Evolutionary conservation across 2,329 filamentous ascomycete species (phyloP), one percentile per base, ranked within the genome.

Genomic region (Elsinoe batatas): DNA sequence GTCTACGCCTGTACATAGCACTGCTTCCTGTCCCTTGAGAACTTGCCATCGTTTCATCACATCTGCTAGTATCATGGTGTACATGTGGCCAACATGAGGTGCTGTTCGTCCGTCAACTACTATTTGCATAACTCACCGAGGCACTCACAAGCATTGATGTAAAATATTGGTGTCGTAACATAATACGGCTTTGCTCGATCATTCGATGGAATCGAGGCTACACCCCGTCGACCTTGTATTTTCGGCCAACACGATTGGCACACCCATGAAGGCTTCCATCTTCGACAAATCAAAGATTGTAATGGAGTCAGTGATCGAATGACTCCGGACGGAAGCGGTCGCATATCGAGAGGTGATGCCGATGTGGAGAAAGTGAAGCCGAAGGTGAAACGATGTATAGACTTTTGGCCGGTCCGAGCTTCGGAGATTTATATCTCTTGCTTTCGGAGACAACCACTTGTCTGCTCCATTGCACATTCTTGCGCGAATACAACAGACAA

Each of bases 91-190:
- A 60, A 97, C 82, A 74, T 98, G 93, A 51, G 93, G 93, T 44
- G 88, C 90, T 91, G 62, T 11, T 58, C 53, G 46, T 40, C 13
- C 2, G 17, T 33, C 43, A 26, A 51, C 18, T 38, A 10, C 33
- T 15, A 18, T n/a, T 11, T 3, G 2, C 20, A 32, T n/a, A 8
- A 10, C 20, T 46, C 17, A n/a, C n/a, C 5, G 57, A 36, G 36
- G 53, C 30, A 61, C 75, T 63, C 74, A 91, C 88, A 83, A 56
- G 91, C 88, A 79, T 98, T 98, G 74, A 98, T 93, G 71, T 98
- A 98, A 76, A 97, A 98, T 57, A 98, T 98, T 2, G 93, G 93
- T 7, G 90, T 94, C 4, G 93, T 97, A 65, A 95, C 78, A 76
- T 97, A 98, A 75, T 85, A 96, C 7, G 91, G 90, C 74, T 97